Conservation (phyloP, 257 asterid species). For the Salvia hispanica region DNA sequence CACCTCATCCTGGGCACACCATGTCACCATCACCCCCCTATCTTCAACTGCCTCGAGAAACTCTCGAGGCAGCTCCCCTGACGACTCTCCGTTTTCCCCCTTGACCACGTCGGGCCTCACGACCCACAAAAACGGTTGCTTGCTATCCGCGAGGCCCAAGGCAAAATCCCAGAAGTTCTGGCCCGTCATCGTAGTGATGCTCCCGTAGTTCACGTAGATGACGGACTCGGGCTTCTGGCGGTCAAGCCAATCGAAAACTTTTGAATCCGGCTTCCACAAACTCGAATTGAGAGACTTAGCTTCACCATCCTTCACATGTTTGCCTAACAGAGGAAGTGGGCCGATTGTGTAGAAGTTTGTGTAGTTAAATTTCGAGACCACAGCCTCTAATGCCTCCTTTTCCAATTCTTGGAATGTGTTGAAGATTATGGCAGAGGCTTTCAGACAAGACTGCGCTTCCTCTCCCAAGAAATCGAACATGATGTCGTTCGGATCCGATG, state of each 20-base stretch:
- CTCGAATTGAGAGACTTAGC: constrained; percentile 43
- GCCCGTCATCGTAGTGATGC: constrained; percentile 50
- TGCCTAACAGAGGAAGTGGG: constrained; percentile 47
- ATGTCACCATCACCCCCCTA: constrained; percentile 42
- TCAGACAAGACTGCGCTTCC: constrained; percentile 47
- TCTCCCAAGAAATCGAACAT: constrained; percentile 54
- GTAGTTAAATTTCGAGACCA: constrained; percentile 42
- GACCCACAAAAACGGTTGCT: constrained; percentile 56
- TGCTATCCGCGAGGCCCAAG: constrained; percentile 54
- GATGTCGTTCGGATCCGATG: constrained; percentile 60
- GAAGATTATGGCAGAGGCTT: constrained; percentile 50
- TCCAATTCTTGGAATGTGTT: constrained; percentile 56
- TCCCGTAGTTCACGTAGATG: constrained; percentile 57
- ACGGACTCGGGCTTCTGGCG: constrained; percentile 39
- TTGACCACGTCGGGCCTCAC: constrained; percentile 50
- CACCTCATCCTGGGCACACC: constrained; percentile 58
- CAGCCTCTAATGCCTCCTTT: constrained; percentile 38
- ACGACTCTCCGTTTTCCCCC: constrained; percentile 2
- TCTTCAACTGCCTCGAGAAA: constrained; percentile 48
- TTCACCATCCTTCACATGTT: constrained; percentile 8
- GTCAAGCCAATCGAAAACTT: constrained; percentile 52
- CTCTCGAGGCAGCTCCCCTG: constrained; percentile 27
- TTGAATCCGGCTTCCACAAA: constrained; percentile 48
- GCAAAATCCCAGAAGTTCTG: constrained; percentile 55
- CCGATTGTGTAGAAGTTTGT: constrained; percentile 48